Percentiles rank a stretch among this genome's conserved stretches.
Conservation (phyloP, 495 filamentous ascomycete species). For the Acidomyces sp. region DNA sequence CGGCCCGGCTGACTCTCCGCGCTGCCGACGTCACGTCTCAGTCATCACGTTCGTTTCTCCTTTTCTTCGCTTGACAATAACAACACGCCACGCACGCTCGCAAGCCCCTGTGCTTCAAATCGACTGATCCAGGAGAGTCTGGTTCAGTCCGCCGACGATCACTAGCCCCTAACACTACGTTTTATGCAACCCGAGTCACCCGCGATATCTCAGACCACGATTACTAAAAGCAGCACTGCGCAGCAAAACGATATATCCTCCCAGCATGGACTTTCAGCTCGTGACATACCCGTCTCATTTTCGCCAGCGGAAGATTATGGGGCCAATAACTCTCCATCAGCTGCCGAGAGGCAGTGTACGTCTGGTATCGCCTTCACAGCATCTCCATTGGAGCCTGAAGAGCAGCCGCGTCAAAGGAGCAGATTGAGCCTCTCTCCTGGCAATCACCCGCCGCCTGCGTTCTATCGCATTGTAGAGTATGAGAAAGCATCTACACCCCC, state of each 20-base stretch:
- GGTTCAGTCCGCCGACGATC: slow-evolving; percentile 53
- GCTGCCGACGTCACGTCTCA: no score
- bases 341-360: slow-evolving; percentile 14
- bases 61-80: slow-evolving; percentile 6
- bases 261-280: slow-evolving; percentile 62
- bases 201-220: slow-evolving; percentile 45
- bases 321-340: slow-evolving; percentile 1
- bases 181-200: slow-evolving; percentile 86
- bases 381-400: slow-evolving; percentile 6
- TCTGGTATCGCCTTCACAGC: slow-evolving; percentile 10
- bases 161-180: slow-evolving; percentile 32
- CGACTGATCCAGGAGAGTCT: slow-evolving; percentile 31
- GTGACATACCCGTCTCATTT: slow-evolving; percentile 24
- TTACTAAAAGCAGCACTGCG: slow-evolving; percentile 33
- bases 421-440: slow-evolving; percentile 25
- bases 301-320: slow-evolving; percentile 16
- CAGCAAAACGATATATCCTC: slow-evolving; percentile 32
- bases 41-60: no score
- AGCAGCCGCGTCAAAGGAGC: slow-evolving; percentile 7
- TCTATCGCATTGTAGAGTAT: slow-evolving; percentile 58
- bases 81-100: slow-evolving; percentile 11
- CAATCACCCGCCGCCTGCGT: slow-evolving; percentile 33
- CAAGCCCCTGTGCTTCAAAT: background rate
- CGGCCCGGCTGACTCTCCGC: no score
- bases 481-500: slow-evolving; percentile 42